These are phyloP conservation scores for Candida koratica DNA, from an alignment of 805 yeast species.

Conservation along the genomic window DNA sequence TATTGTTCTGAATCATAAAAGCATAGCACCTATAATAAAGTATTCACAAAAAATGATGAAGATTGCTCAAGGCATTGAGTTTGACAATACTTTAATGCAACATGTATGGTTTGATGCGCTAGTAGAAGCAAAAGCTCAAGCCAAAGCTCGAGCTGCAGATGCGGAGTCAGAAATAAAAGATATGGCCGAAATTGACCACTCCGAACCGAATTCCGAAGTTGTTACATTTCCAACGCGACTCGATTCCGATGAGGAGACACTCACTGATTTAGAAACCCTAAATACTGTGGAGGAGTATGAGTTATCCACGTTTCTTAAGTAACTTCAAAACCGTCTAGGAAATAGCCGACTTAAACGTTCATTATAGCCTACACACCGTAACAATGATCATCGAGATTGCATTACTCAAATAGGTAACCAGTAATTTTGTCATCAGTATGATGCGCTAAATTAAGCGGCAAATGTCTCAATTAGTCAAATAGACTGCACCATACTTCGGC, in stretches of 20 bases:
- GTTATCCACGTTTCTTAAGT: constrained; percentile 1
- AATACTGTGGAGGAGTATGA: constrained; percentile 3
- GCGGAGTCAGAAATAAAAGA: too few species aligned
- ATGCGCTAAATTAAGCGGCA: too few species aligned
- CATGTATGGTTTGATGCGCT: background rate
- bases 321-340: background rate
- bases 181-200: too few species aligned
- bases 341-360: too few species aligned
- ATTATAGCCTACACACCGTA: too few species aligned
- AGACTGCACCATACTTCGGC: too few species aligned
- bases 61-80: background rate
- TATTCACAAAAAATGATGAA: constrained; percentile 6
- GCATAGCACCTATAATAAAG: constrained; percentile 6
- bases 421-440: too few species aligned
- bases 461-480: too few species aligned
- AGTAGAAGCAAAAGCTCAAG: background rate
- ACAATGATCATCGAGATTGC: too few species aligned
- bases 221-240: too few species aligned
- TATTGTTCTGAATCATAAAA: constrained; percentile 19
- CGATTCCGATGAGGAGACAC: background rate
- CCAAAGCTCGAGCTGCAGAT: background rate
- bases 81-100: background rate
- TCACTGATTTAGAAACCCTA: constrained; percentile 2
- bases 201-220: too few species aligned
- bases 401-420: too few species aligned